phyloP scores from a whole-genome alignment of 1,284 basidiomycete species.

The Porogramme epimiltina region DNA sequence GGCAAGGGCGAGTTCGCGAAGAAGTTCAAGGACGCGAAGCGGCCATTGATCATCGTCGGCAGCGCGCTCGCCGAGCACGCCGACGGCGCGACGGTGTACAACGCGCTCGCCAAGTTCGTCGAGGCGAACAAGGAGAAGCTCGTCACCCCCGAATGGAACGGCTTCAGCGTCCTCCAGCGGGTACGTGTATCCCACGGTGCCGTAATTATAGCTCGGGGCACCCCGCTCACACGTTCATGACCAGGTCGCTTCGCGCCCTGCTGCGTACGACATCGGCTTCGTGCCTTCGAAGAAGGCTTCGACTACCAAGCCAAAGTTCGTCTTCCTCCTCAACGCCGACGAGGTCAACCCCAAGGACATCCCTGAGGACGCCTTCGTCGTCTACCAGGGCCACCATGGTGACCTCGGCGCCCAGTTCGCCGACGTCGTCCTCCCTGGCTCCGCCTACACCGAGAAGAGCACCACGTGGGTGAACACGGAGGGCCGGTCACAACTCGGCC shows the following conservation, averaged over 20 bases:
- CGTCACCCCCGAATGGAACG: slow-evolving; percentile 92
- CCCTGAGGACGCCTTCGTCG: slow-evolving; percentile 93
- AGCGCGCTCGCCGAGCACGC: slow-evolving; percentile 86
- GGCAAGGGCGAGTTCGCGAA: slow-evolving; percentile 82
- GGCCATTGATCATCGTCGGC: slow-evolving; percentile 93
- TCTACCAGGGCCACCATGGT: slow-evolving; percentile 99
- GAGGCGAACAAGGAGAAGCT: slow-evolving; percentile 78
- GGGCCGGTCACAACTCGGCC: slow-evolving; percentile 89
- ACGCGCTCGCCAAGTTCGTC: slow-evolving; percentile 80
- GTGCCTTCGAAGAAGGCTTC: slow-evolving; percentile 81
- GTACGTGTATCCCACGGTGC: slow-evolving; percentile 44
- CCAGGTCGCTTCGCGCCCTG: slow-evolving; percentile 87
- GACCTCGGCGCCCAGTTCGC: slow-evolving; percentile 96
- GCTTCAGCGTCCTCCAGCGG: slow-evolving; percentile 91
- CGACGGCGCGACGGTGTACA: slow-evolving; percentile 83
- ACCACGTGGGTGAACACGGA: slow-evolving; percentile 98
- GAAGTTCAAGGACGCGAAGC: slow-evolving; percentile 91
- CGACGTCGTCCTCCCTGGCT: slow-evolving; percentile 92
- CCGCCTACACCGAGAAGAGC: slow-evolving; percentile 96
- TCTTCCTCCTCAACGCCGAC: slow-evolving; percentile 97
- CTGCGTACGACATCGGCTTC: slow-evolving; percentile 95
- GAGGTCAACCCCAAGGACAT: slow-evolving; percentile 92
- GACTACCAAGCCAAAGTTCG: slow-evolving; percentile 85
- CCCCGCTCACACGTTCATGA: slow-evolving; percentile 6
- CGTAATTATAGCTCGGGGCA: neutral